A percentile compares a stretch with the other conserved stretches of the same genome.
phyloP scores from a whole-genome alignment of 75 land plant species.

The Cunninghamia lanceolata region DNA sequence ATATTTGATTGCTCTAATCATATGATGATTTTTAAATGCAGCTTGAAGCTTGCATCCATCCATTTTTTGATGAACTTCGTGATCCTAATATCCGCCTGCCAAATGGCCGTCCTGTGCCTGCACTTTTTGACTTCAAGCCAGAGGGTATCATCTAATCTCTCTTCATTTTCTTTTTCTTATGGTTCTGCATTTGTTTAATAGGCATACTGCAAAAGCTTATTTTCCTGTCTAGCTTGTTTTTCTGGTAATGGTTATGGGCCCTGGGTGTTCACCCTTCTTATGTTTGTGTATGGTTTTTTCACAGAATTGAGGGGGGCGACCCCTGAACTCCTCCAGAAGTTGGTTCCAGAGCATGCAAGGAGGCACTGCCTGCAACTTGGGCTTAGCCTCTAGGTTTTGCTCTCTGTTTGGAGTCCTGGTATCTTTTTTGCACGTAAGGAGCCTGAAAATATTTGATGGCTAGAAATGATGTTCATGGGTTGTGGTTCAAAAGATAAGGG shows the following conservation, averaged over 20 bases:
- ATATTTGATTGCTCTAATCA: not conserved
- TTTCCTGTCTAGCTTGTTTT: not conserved
- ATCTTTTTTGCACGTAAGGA: slow-evolving; percentile 5
- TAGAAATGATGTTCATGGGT: slow-evolving; percentile 5
- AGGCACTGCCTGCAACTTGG: slow-evolving; percentile 37
- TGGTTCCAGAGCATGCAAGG: slow-evolving; percentile 80
- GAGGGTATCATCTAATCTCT: slow-evolving; percentile 12
- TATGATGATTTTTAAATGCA: slow-evolving; percentile 15
- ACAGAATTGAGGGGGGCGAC: slow-evolving; percentile 74
- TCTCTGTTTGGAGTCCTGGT: not conserved
- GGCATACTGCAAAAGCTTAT: not conserved
- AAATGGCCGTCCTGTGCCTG: slow-evolving; percentile 52
- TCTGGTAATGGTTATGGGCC: not conserved
- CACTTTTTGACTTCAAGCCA: slow-evolving; percentile 51
- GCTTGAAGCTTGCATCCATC: slow-evolving; percentile 57
- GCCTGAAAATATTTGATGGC: slow-evolving; percentile 1
- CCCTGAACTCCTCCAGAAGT: slow-evolving; percentile 53
- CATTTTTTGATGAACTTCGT: slow-evolving; percentile 52
- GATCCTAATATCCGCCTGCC: slow-evolving; percentile 43
- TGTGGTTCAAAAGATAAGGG: not conserved
- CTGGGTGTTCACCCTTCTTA: not conserved
- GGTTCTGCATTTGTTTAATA: not conserved
- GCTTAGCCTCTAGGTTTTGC: not conserved
- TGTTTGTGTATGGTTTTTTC: not conserved
- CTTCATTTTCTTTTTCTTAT: not conserved